A percentile compares a stretch with the other conserved stretches of the same genome.
phyloP scores from a whole-genome alignment of 1,284 basidiomycete species.

The Vanrija humicola region DNA sequence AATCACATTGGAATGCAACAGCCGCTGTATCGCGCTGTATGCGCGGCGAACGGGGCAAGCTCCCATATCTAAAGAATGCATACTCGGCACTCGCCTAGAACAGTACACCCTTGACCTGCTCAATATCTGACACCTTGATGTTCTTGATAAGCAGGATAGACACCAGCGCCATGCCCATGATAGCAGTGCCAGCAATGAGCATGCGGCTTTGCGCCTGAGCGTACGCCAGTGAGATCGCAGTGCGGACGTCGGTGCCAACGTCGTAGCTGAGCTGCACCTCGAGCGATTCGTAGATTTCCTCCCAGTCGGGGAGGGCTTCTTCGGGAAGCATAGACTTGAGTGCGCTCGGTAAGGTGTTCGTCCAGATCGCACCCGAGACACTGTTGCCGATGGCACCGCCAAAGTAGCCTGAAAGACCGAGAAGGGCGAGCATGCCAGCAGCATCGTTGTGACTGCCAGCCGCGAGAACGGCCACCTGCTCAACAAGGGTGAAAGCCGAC shows the following conservation, averaged over 20 bases:
- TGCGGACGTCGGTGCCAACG: conserved; percentile 25
- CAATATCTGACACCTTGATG: conserved; percentile 32
- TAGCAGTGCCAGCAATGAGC: conserved; percentile 37
- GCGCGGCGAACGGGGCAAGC: no score
- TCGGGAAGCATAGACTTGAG: conserved; percentile 35
- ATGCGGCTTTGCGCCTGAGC: conserved; percentile 34
- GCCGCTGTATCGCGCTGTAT: no score
- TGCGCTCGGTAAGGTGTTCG: conserved; percentile 41
- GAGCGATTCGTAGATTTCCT: conserved; percentile 34
- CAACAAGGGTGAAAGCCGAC: conserved; percentile 43
- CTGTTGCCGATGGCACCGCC: conserved; percentile 43
- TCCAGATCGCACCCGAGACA: conserved; percentile 51
- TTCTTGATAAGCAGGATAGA: conserved; percentile 35
- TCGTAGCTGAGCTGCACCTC: conserved; percentile 33
- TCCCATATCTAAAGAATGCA: no score
- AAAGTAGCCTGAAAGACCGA: conserved; percentile 43
- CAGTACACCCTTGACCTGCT: conserved; percentile 40
- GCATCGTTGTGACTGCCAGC: conserved; percentile 47
- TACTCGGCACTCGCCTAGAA: conserved; percentile 19
- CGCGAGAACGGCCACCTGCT: conserved; percentile 48
- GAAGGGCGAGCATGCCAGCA: conserved; percentile 45
- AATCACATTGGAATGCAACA: no score
- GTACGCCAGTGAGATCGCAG: conserved; percentile 35
- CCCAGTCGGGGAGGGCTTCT: conserved; percentile 29
- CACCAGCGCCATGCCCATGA: conserved; percentile 29